Evolutionary conservation across 106 monocot genomes (phyloP).

Genomic region (Apostasia ramifera): DNA sequence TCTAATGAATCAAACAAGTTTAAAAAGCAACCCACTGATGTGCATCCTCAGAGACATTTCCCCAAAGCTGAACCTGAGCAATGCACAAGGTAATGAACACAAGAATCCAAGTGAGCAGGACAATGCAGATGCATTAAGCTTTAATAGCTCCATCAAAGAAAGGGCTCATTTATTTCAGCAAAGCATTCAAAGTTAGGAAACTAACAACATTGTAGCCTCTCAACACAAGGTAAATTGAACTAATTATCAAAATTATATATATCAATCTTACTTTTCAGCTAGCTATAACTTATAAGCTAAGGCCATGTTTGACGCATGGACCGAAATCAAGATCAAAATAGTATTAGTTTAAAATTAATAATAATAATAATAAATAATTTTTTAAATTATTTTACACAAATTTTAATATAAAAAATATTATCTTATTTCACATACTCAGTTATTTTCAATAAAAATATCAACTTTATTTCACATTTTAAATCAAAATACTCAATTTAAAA

Average conservation of each 20-base stretch:
- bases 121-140: conserved; percentile 29
- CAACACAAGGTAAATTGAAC: conserved; percentile 14
- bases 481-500: no score
- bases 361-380: neutral
- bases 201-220: neutral
- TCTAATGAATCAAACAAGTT: conserved; percentile 13
- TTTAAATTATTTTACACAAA: no score
- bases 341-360: neutral
- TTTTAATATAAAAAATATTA: no score
- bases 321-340: neutral
- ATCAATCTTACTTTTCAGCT: no score
- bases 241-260: neutral
- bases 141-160: conserved; percentile 12
- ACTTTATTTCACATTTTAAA: no score
- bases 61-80: conserved; percentile 32
- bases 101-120: conserved; percentile 5
- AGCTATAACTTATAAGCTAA: no score
- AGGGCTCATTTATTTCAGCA: conserved; percentile 8
- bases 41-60: conserved; percentile 19
- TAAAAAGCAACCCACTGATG: conserved; percentile 1
- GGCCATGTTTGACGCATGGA: no score
- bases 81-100: neutral
- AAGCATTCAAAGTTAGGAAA: conserved; percentile 9
- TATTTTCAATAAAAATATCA: no score
- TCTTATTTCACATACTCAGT: no score